Conservation (phyloP, 163 green algal species). For the Chlorella variabilis region DNA sequence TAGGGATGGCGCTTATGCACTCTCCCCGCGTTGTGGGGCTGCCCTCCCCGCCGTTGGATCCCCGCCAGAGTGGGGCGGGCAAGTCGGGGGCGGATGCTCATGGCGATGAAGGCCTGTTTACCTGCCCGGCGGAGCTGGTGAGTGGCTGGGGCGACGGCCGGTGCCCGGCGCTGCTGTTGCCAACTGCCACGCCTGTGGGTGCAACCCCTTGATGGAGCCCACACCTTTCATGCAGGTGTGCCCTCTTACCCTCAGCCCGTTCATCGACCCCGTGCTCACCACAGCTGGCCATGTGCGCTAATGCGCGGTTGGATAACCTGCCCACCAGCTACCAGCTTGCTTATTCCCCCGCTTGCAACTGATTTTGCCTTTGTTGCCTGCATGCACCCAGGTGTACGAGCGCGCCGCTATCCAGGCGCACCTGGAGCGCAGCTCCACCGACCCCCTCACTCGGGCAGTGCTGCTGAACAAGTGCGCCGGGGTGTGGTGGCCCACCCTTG, state of each 20-base stretch:
- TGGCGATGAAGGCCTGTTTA: too few relatives aligned
- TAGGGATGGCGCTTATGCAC: too few relatives aligned
- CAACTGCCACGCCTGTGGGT: too few relatives aligned
- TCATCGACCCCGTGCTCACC: constrained; percentile 46
- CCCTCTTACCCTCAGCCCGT: constrained; percentile 45
- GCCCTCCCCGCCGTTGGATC: too few relatives aligned
- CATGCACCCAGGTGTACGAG: constrained; percentile 59
- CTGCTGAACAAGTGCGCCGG: constrained; percentile 40
- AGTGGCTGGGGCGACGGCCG: background rate
- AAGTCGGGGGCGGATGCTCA: too few relatives aligned
- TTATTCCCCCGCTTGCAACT: too few relatives aligned
- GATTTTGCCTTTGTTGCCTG: background rate
- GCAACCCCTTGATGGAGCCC: too few relatives aligned
- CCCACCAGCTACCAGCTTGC: too few relatives aligned
- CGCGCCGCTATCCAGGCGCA: constrained; percentile 41
- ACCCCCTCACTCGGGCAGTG: constrained; percentile 38
- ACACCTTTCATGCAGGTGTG: constrained; percentile 58
- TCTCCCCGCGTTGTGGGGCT: too few relatives aligned
- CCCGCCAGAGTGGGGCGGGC: too few relatives aligned
- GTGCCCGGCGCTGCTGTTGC: background rate
- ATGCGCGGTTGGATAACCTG: too few relatives aligned
- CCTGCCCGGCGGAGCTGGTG: background rate
- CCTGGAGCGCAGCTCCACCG: constrained; percentile 21
- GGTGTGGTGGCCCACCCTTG: background rate
- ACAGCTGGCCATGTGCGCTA: constrained; percentile 32